A percentile compares a stretch with the other conserved stretches of the same genome.
Evolutionary conservation across 225 moss, liverwort and hornwort species (phyloP).

Genomic region (Pleurozium schreberi): DNA sequence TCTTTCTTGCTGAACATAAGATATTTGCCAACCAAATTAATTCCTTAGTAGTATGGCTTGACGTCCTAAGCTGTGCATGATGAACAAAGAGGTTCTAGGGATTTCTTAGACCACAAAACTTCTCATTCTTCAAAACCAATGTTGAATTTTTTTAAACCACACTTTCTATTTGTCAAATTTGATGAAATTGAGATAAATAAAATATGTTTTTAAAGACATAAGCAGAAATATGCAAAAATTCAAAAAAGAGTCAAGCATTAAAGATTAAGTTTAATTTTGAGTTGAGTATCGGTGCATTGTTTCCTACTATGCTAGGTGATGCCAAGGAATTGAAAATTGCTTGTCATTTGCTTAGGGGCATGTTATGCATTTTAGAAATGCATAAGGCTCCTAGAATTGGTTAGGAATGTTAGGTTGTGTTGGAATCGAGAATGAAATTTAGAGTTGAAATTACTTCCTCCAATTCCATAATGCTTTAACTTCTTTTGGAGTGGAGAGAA

Average conservation of each 20-base stretch:
- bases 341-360: background rate
- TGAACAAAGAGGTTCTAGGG: no score
- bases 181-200: no score
- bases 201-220: no score
- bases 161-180: no score
- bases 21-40: no score
- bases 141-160: no score
- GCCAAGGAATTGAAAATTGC: background rate
- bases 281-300: background rate
- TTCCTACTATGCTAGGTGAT: rapidly evolving
- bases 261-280: background rate
- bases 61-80: no score
- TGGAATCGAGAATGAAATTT: rapidly evolving
- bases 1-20: no score
- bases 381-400: background rate
- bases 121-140: no score
- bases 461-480: background rate
- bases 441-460: background rate
- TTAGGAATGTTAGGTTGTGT: background rate
- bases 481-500: background rate
- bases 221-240: no score
- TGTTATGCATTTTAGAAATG: background rate
- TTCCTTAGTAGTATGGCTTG: no score
- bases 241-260: rapidly evolving
- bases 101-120: no score